Base-by-base conservation (phyloP, 2,329 filamentous ascomycete species). In the Cladosporium oxysporum region DNA sequence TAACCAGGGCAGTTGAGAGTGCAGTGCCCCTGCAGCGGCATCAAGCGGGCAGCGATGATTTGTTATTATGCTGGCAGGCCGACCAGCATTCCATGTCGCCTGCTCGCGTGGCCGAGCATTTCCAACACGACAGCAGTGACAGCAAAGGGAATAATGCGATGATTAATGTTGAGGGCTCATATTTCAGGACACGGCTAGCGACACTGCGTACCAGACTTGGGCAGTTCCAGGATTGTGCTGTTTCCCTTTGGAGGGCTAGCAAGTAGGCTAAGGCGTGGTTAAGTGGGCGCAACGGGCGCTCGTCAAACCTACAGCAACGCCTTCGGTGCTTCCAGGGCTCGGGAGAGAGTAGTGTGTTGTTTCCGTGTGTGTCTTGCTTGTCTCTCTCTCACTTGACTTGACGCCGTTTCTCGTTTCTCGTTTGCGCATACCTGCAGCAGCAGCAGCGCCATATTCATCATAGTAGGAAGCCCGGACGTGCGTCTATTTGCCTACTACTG, bases 221-320 rank as follows among this genome's bases (percentile, higher is more conserved):
- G 26, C 26, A 5, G 28, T 44, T 44, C 37, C 37, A 21, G 37
- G 37, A 44, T 44, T 53, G 50, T 29, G 28, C 21, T 52, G 49
- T 52, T 52, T 11, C 37, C 37, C 37, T 1, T 44, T 44, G 37
- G 16, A n/a, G 16, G 50, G 49, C 12, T 53, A 58, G 53, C 10
- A 26, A 18, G 31, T 1, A 18, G 53, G 53, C 53, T 58, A 58
- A 37, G 53, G 53, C 31, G 53, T n/a, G n/a, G 3, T 37, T 14
- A 29, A 35, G 29, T 31, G 29, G 26, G 33, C 58, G 33, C 53
- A 35, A 37, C 53, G 29, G 26, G 33, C 58, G 35, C 58, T 61
- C 59, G 59, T 62, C 59, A 62, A 62, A 62, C 59, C 59, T 62
- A 62, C 59, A 52, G 47, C 37, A 33, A 62, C 47, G 44, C 44